A percentile compares a stretch with the other conserved stretches of the same genome.
Conservation (phyloP, 352 stramenopile genomes). For the Blastocystis hominis region DNA sequence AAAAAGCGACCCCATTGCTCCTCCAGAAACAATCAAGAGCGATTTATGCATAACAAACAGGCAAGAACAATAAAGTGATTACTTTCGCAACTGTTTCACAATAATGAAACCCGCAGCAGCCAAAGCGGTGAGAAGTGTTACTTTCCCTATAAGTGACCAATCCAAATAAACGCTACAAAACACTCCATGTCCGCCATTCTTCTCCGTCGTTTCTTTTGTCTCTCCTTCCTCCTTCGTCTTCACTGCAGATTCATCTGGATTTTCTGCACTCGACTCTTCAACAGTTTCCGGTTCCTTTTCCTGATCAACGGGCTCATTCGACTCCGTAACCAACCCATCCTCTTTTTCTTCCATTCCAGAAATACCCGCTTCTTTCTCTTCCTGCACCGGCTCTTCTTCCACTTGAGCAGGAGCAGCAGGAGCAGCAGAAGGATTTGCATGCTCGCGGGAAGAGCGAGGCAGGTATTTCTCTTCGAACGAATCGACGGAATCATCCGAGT, state of each 20-base stretch:
- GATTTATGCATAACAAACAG: conserved; percentile 23
- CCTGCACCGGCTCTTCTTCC: neutral
- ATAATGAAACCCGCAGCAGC: conserved; percentile 20
- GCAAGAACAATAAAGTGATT: neutral
- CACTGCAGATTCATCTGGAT: neutral
- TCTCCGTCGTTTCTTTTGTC: neutral
- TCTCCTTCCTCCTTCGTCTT: neutral
- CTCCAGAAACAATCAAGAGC: conserved; percentile 13
- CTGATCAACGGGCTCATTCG: neutral
- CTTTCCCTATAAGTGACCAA: neutral
- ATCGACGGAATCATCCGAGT: neutral
- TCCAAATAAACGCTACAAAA: neutral
- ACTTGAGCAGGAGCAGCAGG: neutral
- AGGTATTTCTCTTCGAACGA: conserved; percentile 56
- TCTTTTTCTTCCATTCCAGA: neutral
- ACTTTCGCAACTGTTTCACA: conserved; percentile 4
- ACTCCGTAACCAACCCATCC: neutral
- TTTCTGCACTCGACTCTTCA: neutral
- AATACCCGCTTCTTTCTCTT: neutral
- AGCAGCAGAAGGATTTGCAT: too few species aligned
- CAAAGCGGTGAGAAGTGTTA: neutral
- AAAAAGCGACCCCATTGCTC: conserved; percentile 49
- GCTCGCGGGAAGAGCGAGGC: neutral
- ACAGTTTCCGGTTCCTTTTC: neutral
- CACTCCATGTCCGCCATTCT: neutral